phyloP scores from a whole-genome alignment of 169 alveolate genomes.

The Neospora caninum region DNA sequence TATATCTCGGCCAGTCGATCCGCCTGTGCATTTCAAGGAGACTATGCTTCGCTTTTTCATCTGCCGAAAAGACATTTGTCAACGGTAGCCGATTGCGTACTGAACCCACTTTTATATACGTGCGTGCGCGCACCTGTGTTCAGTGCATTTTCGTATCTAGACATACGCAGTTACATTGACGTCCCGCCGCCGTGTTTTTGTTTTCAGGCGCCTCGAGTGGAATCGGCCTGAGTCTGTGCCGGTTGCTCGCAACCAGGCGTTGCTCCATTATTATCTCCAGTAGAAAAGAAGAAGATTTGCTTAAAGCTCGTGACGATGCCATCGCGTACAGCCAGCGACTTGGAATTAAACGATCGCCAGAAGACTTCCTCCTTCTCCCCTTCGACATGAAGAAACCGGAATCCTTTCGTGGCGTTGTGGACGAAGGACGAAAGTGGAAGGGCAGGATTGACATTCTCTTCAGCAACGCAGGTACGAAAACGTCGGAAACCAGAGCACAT shows the following conservation, averaged over 20 bases:
- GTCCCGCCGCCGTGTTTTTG: not conserved
- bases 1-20: too few relatives aligned
- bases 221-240: slow-evolving; percentile 29
- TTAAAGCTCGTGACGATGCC: slow-evolving; percentile 22
- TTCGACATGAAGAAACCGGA: slow-evolving; percentile 13
- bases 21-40: too few relatives aligned
- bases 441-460: slow-evolving; percentile 7
- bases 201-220: slow-evolving; percentile 36
- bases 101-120: too few relatives aligned
- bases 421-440: not conserved
- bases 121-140: too few relatives aligned
- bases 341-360: not conserved
- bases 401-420: not conserved
- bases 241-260: not conserved
- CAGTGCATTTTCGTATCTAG: too few relatives aligned
- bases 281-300: not conserved
- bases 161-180: too few relatives aligned
- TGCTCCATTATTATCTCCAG: slow-evolving; percentile 15
- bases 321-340: not conserved
- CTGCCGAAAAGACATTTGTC: too few relatives aligned
- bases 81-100: too few relatives aligned
- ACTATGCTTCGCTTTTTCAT: too few relatives aligned
- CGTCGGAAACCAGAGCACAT: too few relatives aligned
- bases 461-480: slow-evolving; percentile 13
- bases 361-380: slow-evolving; percentile 17